Base-by-base conservation (phyloP, 768 basidiomycete species). In the Suillus placidus region DNA sequence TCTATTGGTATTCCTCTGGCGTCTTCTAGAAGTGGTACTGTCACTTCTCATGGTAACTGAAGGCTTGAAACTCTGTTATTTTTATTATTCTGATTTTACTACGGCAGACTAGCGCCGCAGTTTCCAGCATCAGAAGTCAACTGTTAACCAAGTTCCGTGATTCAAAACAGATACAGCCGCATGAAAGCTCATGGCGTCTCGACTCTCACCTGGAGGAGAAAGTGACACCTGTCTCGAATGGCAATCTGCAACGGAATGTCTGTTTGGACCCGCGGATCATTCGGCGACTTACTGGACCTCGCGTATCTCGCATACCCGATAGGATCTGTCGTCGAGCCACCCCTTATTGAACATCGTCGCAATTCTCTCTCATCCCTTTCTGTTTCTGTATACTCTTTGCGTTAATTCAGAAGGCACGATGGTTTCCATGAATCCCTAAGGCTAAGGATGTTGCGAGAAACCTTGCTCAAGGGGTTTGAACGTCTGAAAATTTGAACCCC, bases 281-380 rank as follows among this genome's bases (percentile, higher is more conserved):
- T 37, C 61, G 64, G 13, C 64, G 55, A 32, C 62, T 43, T 14
- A 38, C 69, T 60, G 70, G 72, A 32, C 71, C 65, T 64, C 79
- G 80, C 54, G 70, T 78, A 58, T 85, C 84, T 47, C 80, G 83
- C 14, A 84, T 85, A 66, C 83, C 84, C 18, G 83, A 84, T 63
- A 75, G 82, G 69, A 77, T 85, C 42, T 83, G 78, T 71, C 75
- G 68, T 20, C 64, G 70, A 14, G 40, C 72, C 42, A 61, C 54
- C 37, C 66, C 57, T 58, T 58, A 40, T 40, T 58, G 23, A 58
- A 58, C 16, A 37, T 20, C 3, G 14, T 26, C 16, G 23, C 37
- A 38, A 40, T 40, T 58, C 26, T 40, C 10, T 20, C 10, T 18
- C 40, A 16, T 9, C 5, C 23, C 0, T 30, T 26, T 51, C 26